Conservation (phyloP, 768 basidiomycete genomes). For the Lentinula sp. region DNA sequence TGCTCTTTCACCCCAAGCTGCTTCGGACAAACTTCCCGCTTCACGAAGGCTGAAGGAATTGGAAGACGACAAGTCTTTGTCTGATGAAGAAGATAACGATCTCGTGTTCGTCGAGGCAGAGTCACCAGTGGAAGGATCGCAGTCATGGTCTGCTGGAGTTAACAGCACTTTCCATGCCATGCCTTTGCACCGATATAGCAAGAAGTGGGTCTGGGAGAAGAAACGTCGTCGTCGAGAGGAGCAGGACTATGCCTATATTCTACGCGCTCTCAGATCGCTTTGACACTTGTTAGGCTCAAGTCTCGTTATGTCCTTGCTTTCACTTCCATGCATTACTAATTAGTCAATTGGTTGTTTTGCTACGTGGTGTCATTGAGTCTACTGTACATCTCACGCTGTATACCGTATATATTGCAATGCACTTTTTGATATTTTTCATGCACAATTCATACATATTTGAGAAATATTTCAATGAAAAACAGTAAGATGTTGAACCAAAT, state of each 20-base stretch:
- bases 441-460: too few species aligned
- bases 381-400: too few species aligned
- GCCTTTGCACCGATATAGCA: constrained; percentile 17
- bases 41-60: neutral
- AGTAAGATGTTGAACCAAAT: too few species aligned
- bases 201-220: constrained; percentile 34
- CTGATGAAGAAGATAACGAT: neutral
- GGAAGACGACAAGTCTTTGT: neutral
- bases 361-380: too few species aligned
- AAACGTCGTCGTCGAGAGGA: constrained; percentile 29
- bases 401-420: too few species aligned
- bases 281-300: neutral
- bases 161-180: neutral
- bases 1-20: constrained; percentile 3
- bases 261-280: constrained; percentile 27
- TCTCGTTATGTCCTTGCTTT: neutral
- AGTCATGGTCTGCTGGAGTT: neutral
- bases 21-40: constrained; percentile 5
- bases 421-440: too few species aligned
- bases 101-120: neutral
- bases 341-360: too few species aligned
- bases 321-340: neutral
- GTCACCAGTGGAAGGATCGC: neutral
- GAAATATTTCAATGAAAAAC: too few species aligned
- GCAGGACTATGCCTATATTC: constrained; percentile 25